phyloP scores from a whole-genome alignment of 345 rosid genomes.

The Arabidopsis suecica region DNA sequence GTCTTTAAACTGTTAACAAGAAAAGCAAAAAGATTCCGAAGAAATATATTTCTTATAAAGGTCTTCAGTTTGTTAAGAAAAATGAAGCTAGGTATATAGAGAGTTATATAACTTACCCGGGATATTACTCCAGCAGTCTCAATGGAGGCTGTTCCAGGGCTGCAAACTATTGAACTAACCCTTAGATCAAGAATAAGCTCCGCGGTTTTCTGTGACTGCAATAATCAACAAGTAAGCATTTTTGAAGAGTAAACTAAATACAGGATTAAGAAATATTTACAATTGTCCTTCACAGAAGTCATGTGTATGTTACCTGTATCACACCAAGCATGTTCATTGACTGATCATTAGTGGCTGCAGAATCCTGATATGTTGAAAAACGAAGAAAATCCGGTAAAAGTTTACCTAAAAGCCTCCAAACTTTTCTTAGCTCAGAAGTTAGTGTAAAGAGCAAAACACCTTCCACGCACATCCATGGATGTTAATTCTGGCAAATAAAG shows the following conservation, averaged over 20 bases:
- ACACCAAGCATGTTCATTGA: slow-evolving; percentile 81
- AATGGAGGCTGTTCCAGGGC: slow-evolving; percentile 58
- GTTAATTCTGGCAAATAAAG: not conserved
- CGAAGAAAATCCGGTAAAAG: slow-evolving; percentile 3
- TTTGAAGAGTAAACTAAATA: slow-evolving; percentile 5
- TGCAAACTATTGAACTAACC: slow-evolving; percentile 64
- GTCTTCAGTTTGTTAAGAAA: slow-evolving; percentile 5
- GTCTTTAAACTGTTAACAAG: slow-evolving; percentile 9
- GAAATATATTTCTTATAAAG: slow-evolving; percentile 1
- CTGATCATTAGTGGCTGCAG: slow-evolving; percentile 47
- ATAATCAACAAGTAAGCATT: slow-evolving; percentile 34
- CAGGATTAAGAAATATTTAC: not conserved
- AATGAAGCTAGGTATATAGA: not conserved
- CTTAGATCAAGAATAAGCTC: slow-evolving; percentile 90
- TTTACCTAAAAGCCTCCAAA: slow-evolving; percentile 7
- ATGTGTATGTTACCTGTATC: slow-evolving; percentile 67
- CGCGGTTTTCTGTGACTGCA: slow-evolving; percentile 92
- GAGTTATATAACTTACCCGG: slow-evolving; percentile 51
- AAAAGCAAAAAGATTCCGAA: slow-evolving; percentile 14
- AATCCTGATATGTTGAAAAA: slow-evolving; percentile 4
- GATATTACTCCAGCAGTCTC: slow-evolving; percentile 71
- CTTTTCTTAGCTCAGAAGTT: slow-evolving; percentile 4
- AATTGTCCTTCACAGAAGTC: not conserved
- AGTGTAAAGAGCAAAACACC: slow-evolving; percentile 18
- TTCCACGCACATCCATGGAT: not conserved